Evolutionary conservation across 2,329 filamentous ascomycete species (phyloP), one percentile per base, ranked within the genome.

Genomic region (Pestalotiopsis sp.): DNA sequence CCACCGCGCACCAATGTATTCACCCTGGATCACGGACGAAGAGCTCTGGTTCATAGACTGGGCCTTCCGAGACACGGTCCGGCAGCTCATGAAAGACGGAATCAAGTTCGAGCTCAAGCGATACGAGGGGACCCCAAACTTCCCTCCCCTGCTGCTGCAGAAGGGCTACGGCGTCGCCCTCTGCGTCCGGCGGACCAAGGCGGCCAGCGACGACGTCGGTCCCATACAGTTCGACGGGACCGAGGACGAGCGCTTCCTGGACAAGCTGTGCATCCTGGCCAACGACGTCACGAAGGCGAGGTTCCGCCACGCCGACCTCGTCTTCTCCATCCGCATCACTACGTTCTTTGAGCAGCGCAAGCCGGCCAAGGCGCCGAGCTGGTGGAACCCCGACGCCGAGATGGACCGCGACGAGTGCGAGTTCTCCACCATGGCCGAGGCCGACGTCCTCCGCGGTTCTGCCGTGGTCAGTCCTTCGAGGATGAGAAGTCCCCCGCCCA

Each of bases 291-390:
- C 7, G 1, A 38, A 20, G 3, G 13, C 63, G 5, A 27, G 17
- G 1, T 65, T 65, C 36, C 41, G 20, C 17, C 49, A 65, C n/a
- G 12, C 4, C n/a, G 63, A 65, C 20, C 49, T 65, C 17, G 40
- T 65, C 12, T 65, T 45, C 45, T 57, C 63, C n/a, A 65, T 65
- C 40, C 27, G 40, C 13, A 65, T 65, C 49, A 65, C 63, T 5
- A 57, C 25, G 3, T 65, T 65, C 25, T 65, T 65, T 25, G 41
- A n/a, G 5, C 41, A 25, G 20, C 38, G 52, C 20, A 45, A n/a
- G 20, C 63, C 63, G 25, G 14, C 63, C 25, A 57, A 38, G 20
- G 41, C 63, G 12, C 63, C 63, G 14, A 57, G 20, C 20, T 65
- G 63, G 63, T 65, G 63, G 63, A 56, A 25, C 7, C 45, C 63